phyloP scores from a whole-genome alignment of 73 alveolate species.

The Symbiodinium natans region DNA sequence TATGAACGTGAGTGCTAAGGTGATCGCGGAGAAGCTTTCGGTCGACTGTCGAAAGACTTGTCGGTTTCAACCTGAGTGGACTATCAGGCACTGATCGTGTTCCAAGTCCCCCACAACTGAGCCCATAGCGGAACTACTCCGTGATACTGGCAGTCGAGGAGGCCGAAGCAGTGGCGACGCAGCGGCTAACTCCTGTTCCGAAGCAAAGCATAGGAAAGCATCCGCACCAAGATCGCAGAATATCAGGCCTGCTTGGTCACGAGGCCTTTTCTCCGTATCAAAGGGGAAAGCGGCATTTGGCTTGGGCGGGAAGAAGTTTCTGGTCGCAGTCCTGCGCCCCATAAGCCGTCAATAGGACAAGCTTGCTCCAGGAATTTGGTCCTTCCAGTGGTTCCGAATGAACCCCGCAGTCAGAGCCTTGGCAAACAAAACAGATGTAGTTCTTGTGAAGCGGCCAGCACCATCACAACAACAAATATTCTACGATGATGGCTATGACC shows the following conservation, averaged over 20 bases:
- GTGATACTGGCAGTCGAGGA: constrained; percentile 41
- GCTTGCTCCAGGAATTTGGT: not conserved
- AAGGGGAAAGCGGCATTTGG: constrained; percentile 6
- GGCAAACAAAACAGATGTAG: no score
- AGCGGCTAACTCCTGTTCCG: not conserved
- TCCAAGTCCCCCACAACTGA: no score
- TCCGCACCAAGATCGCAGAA: no score
- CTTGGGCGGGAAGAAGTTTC: not conserved
- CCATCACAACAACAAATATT: no score
- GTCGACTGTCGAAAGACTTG: not conserved
- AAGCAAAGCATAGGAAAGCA: no score
- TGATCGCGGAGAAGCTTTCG: not conserved
- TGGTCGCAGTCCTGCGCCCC: not conserved
- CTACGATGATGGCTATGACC: no score
- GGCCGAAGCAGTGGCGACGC: constrained; percentile 89
- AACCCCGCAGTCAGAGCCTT: not conserved
- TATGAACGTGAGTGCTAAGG: not conserved
- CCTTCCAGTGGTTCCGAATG: constrained; percentile 7
- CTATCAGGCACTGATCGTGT: not conserved
- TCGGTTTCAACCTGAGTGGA: constrained; percentile 15
- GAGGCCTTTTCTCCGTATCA: constrained; percentile 14
- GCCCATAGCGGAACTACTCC: constrained; percentile 18
- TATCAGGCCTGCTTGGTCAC: not conserved
- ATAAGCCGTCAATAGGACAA: no score
- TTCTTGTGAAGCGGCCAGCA: no score